Conservation (phyloP, 805 yeast species). For the Pichia manshurica region DNA sequence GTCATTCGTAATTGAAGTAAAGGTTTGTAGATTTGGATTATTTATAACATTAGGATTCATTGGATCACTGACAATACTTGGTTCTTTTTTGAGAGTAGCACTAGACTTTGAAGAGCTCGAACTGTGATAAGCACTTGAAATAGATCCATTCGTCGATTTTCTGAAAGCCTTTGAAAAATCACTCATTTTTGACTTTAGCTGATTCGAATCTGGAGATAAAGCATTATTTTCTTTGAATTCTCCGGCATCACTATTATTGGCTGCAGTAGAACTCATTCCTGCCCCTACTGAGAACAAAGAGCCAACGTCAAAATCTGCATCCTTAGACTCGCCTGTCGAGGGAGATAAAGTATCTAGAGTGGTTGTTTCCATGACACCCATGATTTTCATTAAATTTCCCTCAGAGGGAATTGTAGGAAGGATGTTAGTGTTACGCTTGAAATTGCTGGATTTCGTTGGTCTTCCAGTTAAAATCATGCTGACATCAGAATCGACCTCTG, state of each 20-base stretch:
- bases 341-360: background rate
- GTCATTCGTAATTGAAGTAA: background rate
- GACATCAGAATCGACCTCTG: constrained; percentile 8
- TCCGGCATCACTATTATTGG: too few species aligned
- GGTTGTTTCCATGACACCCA: constrained; percentile 11
- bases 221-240: background rate
- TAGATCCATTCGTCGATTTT: constrained; percentile 5
- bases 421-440: constrained; percentile 4
- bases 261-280: background rate
- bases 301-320: constrained; percentile 7
- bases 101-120: background rate
- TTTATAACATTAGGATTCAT: background rate
- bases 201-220: constrained; percentile 8
- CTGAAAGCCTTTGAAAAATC: constrained; percentile 16
- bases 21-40: background rate
- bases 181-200: background rate
- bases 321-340: background rate
- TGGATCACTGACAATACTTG: background rate
- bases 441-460: background rate
- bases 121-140: constrained; percentile 1
- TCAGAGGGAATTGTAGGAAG: constrained; percentile 24
- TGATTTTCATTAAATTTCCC: constrained; percentile 18
- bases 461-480: background rate
- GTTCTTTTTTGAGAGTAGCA: background rate
- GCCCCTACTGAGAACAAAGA: constrained; percentile 1